Conservation (phyloP, 1,284 basidiomycete genomes). For the Neolentinus lepideus region DNA sequence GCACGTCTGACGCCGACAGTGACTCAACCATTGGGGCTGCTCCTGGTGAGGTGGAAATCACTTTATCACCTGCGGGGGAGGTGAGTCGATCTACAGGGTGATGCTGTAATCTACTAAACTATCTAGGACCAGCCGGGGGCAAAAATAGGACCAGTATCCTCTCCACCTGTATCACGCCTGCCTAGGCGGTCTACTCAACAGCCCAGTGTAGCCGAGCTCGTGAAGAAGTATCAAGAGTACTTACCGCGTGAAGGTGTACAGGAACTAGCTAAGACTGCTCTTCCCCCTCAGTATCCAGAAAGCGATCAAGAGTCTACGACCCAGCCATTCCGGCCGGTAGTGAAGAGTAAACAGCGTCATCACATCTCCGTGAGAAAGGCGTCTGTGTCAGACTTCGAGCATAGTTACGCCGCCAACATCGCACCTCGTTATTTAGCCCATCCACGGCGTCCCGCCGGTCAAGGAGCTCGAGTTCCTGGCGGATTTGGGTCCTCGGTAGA, state of each 20-base stretch:
- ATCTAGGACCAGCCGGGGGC: neutral
- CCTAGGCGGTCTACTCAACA: constrained; percentile 57
- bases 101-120: neutral
- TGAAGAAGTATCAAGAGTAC: constrained; percentile 76
- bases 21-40: constrained; percentile 87
- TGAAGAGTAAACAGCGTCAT: constrained; percentile 41
- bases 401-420: constrained; percentile 84
- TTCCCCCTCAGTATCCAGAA: constrained; percentile 52
- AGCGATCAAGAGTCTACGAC: constrained; percentile 60
- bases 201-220: constrained; percentile 77
- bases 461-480: constrained; percentile 39
- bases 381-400: constrained; percentile 80
- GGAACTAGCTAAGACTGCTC: constrained; percentile 61
- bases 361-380: constrained; percentile 40
- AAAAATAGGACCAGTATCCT: constrained; percentile 6
- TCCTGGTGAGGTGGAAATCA: neutral
- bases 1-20: constrained; percentile 57
- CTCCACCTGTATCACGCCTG: constrained; percentile 49
- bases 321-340: constrained; percentile 24
- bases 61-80: neutral
- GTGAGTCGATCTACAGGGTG: neutral
- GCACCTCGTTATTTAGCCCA: constrained; percentile 61
- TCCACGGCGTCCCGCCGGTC: constrained; percentile 34
- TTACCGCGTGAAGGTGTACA: constrained; percentile 65
- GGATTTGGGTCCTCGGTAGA: constrained; percentile 41